Evolutionary conservation across 768 basidiomycete genomes (phyloP).

Genomic region (Tricholoma sp.): DNA sequence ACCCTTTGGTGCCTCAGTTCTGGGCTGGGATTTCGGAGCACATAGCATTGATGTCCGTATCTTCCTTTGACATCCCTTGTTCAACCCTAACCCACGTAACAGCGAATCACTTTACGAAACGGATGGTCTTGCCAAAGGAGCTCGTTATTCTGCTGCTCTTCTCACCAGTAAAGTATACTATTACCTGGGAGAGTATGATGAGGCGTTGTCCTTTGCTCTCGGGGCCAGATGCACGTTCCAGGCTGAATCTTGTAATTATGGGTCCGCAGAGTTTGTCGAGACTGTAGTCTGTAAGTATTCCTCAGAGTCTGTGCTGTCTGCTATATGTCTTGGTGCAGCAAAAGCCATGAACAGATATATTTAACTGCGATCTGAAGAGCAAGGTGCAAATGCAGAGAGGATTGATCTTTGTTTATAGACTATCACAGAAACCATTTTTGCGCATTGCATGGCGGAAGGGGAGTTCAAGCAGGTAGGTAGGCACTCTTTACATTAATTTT

Average conservation of each 20-base stretch:
- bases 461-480: conserved; percentile 81
- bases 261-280: conserved; percentile 85
- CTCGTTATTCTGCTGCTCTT: conserved; percentile 81
- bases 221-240: conserved; percentile 87
- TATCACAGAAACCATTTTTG: conserved; percentile 89
- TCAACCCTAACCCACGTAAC: conserved; percentile 7
- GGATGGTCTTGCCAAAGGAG: conserved; percentile 64
- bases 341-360: conserved; percentile 97
- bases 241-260: conserved; percentile 55
- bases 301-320: background rate
- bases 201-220: conserved; percentile 92
- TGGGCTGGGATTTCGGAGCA: conserved; percentile 99
- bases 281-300: conserved; percentile 82
- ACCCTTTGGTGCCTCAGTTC: conserved; percentile 84
- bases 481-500: conserved; percentile 5
- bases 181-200: conserved; percentile 92
- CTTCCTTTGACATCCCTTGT: conserved; percentile 5
- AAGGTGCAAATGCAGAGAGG: conserved; percentile 45
- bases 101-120: conserved; percentile 92
- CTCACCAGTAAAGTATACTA: conserved; percentile 98
- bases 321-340: conserved; percentile 41
- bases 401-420: conserved; percentile 75
- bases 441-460: conserved; percentile 80
- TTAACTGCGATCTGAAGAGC: conserved; percentile 55
- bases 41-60: conserved; percentile 78